phyloP scores from a whole-genome alignment of 495 filamentous ascomycete species.

The Talaromyces adpressus region DNA sequence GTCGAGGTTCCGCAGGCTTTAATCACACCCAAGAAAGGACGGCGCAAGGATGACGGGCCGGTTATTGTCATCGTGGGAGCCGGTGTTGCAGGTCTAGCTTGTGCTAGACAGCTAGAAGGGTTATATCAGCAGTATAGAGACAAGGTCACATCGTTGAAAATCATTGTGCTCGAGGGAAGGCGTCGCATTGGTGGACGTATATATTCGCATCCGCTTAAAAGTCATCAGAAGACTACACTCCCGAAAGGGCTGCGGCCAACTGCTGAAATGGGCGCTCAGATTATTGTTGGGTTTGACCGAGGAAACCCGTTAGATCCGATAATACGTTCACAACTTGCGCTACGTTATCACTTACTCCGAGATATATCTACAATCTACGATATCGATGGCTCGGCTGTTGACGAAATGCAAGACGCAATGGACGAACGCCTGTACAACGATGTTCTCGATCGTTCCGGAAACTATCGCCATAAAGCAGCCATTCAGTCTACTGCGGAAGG shows the following conservation, averaged over 20 bases:
- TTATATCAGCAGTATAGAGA: slow-evolving; percentile 71
- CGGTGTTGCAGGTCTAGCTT: slow-evolving; percentile 86
- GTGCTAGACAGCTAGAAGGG: slow-evolving; percentile 83
- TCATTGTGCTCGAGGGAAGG: slow-evolving; percentile 83
- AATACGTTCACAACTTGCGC: slow-evolving; percentile 81
- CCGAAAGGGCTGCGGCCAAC: slow-evolving; percentile 56
- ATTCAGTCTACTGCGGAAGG: slow-evolving; percentile 70
- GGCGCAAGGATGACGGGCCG: slow-evolving; percentile 41
- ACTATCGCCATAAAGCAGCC: slow-evolving; percentile 71
- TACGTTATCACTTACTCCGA: slow-evolving; percentile 75
- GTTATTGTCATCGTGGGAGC: slow-evolving; percentile 88
- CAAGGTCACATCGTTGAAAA: slow-evolving; percentile 56
- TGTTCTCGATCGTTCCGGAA: slow-evolving; percentile 80
- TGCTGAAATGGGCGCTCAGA: slow-evolving; percentile 94
- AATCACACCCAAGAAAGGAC: slow-evolving; percentile 33
- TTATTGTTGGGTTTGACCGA: slow-evolving; percentile 92
- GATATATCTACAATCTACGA: slow-evolving; percentile 90
- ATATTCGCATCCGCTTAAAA: slow-evolving; percentile 79
- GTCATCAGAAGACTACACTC: slow-evolving; percentile 41
- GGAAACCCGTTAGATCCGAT: slow-evolving; percentile 91
- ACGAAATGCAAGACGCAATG: slow-evolving; percentile 70
- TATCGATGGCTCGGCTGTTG: slow-evolving; percentile 70
- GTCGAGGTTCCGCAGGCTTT: slow-evolving; percentile 52
- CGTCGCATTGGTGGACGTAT: slow-evolving; percentile 87
- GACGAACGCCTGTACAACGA: slow-evolving; percentile 92